Base-by-base conservation (phyloP, 805 yeast genomes). In the Wickerhamomyces bovis region DNA sequence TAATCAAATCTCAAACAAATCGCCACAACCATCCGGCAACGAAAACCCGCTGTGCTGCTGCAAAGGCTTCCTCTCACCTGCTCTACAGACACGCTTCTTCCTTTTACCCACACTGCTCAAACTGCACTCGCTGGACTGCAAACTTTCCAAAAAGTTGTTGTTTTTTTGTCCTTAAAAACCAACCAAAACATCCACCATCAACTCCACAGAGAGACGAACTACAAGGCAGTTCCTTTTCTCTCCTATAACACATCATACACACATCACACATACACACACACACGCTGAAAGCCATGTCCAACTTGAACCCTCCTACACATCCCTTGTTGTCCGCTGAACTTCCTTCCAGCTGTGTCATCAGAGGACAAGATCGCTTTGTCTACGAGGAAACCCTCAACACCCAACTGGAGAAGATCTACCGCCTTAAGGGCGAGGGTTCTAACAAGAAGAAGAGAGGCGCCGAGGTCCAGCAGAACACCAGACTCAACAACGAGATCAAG, bases 271-370 rank as follows among this genome's bases (percentile, higher is more conserved):
- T 13, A 12, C 31, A 28, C n/a, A 13, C 31, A 13, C n/a, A 28
- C 31, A 13, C 31, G n/a, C 11, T 4, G 15, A 13, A 7, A 33
- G 35, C 38, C 21, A 51, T 42, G 49, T 39, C 51, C 6, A 20
- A 19, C 23, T 10, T 20, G 16, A 50, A 46, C 22, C 62, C 63
- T 10, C 61, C 63, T 10, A 23, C 21, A 12, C 51, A 43, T 41
- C 63, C 63, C 10, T 51, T 60, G 2, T 10, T 43, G 19, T 39
- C 44, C 11, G 41, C 53, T 2, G 56, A 54, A 15, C 48, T 46
- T n/a, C 62, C 63, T 10, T 43, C 39, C 12, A 42, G 59, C 18
- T 59, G 58, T 48, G 44, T 44, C 15, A 33, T 57, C 20, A 52
- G 28, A 26, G 52, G 41, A 4, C 44, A 44, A 15, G 62, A 54